phyloP scores from a whole-genome alignment of 2,329 filamentous ascomycete genomes.

The Aspergillus glaucus region DNA sequence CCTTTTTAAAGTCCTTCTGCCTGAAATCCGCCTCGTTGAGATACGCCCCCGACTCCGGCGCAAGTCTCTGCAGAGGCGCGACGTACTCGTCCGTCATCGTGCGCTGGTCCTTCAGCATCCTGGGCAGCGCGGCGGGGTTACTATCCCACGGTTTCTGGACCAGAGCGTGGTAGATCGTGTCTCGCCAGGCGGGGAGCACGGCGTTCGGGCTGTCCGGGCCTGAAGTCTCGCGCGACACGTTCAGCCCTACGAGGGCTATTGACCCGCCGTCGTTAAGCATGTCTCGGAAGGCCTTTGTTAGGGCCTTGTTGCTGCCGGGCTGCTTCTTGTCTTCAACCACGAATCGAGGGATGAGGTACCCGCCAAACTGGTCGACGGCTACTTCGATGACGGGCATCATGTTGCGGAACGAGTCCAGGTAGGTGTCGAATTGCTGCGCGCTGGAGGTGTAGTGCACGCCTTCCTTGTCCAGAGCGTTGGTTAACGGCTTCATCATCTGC shows the following conservation, averaged over 20 bases:
- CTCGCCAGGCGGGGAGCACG: constrained; percentile 10
- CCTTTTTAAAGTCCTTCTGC: constrained; percentile 35
- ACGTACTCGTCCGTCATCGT: constrained; percentile 37
- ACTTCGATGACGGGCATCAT: constrained; percentile 25
- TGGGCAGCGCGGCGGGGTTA: constrained; percentile 1
- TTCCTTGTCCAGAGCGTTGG: constrained; percentile 32
- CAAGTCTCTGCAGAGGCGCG: constrained; percentile 29
- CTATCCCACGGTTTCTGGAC: too few species aligned
- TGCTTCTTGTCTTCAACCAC: constrained; percentile 1
- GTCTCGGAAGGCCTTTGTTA: constrained; percentile 2
- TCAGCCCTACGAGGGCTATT: background rate
- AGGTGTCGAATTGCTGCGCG: constrained; percentile 25
- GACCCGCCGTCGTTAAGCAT: constrained; percentile 4
- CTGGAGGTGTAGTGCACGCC: constrained; percentile 26
- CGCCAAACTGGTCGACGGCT: constrained; percentile 24
- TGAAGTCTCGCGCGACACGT: constrained; percentile 4
- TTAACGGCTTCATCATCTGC: constrained; percentile 41
- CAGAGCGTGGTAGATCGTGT: too few species aligned
- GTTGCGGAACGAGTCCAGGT: constrained; percentile 29
- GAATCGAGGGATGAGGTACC: constrained; percentile 13
- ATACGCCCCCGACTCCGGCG: constrained; percentile 35
- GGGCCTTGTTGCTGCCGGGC: background rate
- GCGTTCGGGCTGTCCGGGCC: constrained; percentile 4
- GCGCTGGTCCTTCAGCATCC: constrained; percentile 29
- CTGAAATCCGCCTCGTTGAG: constrained; percentile 39